Evolutionary conservation across 345 rosid species (phyloP).

Genomic region (Rhodomyrtus tomentosa): DNA sequence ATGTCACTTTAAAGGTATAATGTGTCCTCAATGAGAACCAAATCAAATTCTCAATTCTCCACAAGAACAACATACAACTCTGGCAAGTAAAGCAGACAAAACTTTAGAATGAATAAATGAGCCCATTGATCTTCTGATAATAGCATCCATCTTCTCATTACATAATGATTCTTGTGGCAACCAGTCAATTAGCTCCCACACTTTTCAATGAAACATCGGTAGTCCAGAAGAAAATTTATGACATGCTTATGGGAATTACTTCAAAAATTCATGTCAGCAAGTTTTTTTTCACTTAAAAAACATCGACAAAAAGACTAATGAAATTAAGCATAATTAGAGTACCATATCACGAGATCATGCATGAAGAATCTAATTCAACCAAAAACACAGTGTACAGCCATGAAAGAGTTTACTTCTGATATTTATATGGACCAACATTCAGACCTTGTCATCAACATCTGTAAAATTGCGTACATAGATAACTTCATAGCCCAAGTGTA

Average conservation of each 20-base stretch:
- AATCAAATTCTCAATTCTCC: background rate
- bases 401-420: background rate
- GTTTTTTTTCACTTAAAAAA: background rate
- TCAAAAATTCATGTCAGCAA: background rate
- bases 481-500: constrained; percentile 61
- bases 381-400: background rate
- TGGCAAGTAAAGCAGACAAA: background rate
- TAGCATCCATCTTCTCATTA: background rate
- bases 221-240: background rate
- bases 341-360: background rate
- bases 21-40: background rate
- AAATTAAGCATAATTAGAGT: background rate
- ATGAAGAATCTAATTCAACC: background rate
- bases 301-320: background rate
- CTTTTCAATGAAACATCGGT: background rate
- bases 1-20: background rate
- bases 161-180: background rate
- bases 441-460: constrained; percentile 84
- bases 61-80: background rate
- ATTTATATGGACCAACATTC: background rate
- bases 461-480: constrained; percentile 78
- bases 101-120: background rate
- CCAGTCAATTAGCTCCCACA: background rate
- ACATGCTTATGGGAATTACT: background rate
- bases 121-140: background rate